Conservation (phyloP, 352 stramenopile genomes). For the Phytophthora quininea region DNA sequence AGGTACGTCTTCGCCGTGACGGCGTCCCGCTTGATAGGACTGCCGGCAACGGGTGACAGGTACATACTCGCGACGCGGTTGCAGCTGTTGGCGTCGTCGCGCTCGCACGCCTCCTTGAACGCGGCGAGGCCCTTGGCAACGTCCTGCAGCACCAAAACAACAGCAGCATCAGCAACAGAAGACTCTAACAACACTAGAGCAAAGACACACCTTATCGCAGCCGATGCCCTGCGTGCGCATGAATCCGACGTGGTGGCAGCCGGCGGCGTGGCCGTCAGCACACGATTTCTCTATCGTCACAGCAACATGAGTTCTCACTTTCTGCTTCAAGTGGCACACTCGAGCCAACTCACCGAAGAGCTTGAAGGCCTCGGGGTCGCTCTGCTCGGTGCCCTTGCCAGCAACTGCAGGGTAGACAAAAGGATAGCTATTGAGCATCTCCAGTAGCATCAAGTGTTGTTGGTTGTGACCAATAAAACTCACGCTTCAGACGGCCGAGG, state of each 20-base stretch:
- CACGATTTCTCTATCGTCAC: constrained; percentile 74
- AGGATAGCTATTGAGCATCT: background rate
- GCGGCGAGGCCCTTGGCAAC: constrained; percentile 61
- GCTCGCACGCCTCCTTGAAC: constrained; percentile 80
- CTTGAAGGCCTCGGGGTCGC: constrained; percentile 69
- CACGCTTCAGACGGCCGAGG: constrained; percentile 81
- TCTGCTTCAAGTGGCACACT: background rate
- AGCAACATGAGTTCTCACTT: background rate
- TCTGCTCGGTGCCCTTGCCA: constrained; percentile 74
- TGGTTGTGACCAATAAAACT: constrained; percentile 5
- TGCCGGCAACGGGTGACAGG: constrained; percentile 41
- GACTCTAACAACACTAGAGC: background rate
- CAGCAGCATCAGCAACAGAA: constrained; percentile 2
- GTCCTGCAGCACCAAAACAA: constrained; percentile 41
- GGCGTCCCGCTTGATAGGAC: constrained; percentile 55
- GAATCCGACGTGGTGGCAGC: constrained; percentile 86
- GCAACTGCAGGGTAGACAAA: constrained; percentile 52
- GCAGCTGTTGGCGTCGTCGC: constrained; percentile 81
- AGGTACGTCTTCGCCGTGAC: constrained; percentile 71
- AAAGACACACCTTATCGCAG: constrained; percentile 59
- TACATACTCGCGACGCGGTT: constrained; percentile 84
- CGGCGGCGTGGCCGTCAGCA: constrained; percentile 68
- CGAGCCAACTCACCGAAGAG: constrained; percentile 63
- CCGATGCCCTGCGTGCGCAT: constrained; percentile 81
- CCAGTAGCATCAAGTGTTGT: background rate